Evolutionary conservation across 257 asterid species (phyloP).

Genomic region (Buddleja alternifolia): DNA sequence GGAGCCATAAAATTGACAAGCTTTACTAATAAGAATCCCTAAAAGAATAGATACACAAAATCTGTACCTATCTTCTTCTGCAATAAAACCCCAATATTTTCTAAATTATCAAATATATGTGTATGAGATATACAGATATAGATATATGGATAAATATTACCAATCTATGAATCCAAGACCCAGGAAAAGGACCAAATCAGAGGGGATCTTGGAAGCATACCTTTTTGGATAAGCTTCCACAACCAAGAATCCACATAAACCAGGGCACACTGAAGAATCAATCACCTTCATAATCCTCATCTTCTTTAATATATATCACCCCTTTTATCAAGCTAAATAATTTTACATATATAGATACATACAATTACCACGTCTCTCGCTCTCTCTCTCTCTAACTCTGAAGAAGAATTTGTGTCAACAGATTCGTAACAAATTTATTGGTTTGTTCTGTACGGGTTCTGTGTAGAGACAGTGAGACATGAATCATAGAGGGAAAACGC

Average conservation of each 20-base stretch:
- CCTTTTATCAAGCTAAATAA: neutral
- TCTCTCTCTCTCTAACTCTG: conserved; percentile 15
- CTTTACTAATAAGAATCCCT: conserved; percentile 20
- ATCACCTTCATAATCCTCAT: conserved; percentile 64
- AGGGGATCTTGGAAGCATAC: conserved; percentile 95
- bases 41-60: conserved; percentile 25
- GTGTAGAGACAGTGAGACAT: conserved; percentile 35
- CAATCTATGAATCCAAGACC: conserved; percentile 99
- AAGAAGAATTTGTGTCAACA: conserved; percentile 16
- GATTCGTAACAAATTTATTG: conserved; percentile 3
- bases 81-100: conserved; percentile 12
- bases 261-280: conserved; percentile 56
- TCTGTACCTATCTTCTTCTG: conserved; percentile 25
- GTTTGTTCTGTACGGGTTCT: conserved; percentile 4
- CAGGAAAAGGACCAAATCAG: conserved; percentile 92
- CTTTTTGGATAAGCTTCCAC: conserved; percentile 96
- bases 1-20: conserved; percentile 47
- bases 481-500: conserved; percentile 33
- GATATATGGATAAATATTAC: conserved; percentile 44
- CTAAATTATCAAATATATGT: conserved; percentile 11
- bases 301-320: conserved; percentile 26
- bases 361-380: conserved; percentile 19
- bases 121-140: conserved; percentile 16
- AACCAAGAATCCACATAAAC: conserved; percentile 72
- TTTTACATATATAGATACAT: neutral